phyloP scores from a whole-genome alignment of 2,329 filamentous ascomycete genomes.

The Leptodontidium sp. region DNA sequence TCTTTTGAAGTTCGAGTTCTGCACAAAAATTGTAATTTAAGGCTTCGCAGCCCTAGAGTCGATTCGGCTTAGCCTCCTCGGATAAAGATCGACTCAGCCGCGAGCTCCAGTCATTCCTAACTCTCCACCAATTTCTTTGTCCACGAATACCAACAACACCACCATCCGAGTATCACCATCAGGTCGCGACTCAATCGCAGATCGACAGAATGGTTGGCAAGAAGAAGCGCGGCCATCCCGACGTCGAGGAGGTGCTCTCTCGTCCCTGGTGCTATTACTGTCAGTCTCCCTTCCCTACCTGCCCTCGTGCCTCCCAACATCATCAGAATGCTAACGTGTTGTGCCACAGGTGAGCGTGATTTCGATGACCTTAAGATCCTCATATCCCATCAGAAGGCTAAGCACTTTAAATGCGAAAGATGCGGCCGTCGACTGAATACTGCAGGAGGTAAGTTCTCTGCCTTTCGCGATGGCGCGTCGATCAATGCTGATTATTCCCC shows the following conservation, averaged over 20 bases:
- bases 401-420: constrained; percentile 97
- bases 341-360: constrained; percentile 77
- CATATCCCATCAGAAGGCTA: constrained; percentile 97
- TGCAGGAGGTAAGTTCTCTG: constrained; percentile 76
- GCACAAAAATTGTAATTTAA: constrained; percentile 15
- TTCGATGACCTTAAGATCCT: constrained; percentile 98
- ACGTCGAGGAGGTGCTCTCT: constrained; percentile 85
- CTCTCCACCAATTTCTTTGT: constrained; percentile 10
- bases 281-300: constrained; percentile 46
- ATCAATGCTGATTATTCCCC: constrained; percentile 28
- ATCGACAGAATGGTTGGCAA: constrained; percentile 72
- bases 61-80: neutral
- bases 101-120: neutral
- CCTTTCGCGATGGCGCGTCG: constrained; percentile 27
- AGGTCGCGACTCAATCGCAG: constrained; percentile 5
- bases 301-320: constrained; percentile 13
- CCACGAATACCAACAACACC: constrained; percentile 18
- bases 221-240: constrained; percentile 86
- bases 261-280: constrained; percentile 99
- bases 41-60: constrained; percentile 3
- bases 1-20: neutral
- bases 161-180: constrained; percentile 9
- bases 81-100: constrained; percentile 19
- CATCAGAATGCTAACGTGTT: constrained; percentile 13
- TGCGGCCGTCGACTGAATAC: constrained; percentile 91